Percentiles rank a stretch among this genome's conserved stretches.
These are phyloP conservation scores for Termitomyces sp. DNA, from an alignment of 768 basidiomycete genomes.

Conservation along the genomic window DNA sequence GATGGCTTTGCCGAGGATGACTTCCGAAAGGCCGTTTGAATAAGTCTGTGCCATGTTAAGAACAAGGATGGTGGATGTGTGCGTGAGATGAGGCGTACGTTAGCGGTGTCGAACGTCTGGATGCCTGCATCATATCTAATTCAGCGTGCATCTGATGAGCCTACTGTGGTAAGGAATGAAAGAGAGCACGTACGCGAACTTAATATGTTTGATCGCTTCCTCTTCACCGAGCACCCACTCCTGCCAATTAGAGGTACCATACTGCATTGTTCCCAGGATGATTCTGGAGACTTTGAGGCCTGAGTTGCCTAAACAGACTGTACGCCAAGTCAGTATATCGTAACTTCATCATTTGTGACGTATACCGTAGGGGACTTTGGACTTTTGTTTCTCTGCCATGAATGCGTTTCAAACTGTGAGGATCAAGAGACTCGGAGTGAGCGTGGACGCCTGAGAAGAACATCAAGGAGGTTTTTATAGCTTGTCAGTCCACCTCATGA, in stretches of 20 bases:
- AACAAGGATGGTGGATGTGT: not conserved
- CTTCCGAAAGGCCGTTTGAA: conserved; percentile 63
- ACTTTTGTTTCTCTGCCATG: not conserved
- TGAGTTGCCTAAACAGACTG: conserved; percentile 47
- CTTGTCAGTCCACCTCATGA: not conserved
- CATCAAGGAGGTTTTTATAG: not conserved
- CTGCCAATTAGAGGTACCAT: conserved; percentile 52
- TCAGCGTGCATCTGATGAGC: not conserved
- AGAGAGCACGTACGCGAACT: conserved; percentile 34
- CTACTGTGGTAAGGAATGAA: not conserved
- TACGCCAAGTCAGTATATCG: not conserved
- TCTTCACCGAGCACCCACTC: conserved; percentile 44
- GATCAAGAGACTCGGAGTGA: not conserved
- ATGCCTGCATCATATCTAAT: conserved; percentile 59
- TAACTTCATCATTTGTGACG: not conserved
- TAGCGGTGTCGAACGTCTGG: conserved; percentile 59
- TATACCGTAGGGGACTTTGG: not conserved
- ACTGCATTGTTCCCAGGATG: conserved; percentile 65
- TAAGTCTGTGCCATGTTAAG: conserved; percentile 40
- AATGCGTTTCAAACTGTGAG: not conserved
- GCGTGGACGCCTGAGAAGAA: not conserved
- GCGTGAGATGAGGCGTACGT: not conserved
- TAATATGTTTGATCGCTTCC: conserved; percentile 51
- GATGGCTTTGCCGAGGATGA: conserved; percentile 70
- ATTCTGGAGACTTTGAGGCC: conserved; percentile 64